A percentile compares a stretch with the other conserved stretches of the same genome.
Evolutionary conservation across 352 stramenopile species (phyloP).

Genomic region (Pilasporangium apinafurcum): DNA sequence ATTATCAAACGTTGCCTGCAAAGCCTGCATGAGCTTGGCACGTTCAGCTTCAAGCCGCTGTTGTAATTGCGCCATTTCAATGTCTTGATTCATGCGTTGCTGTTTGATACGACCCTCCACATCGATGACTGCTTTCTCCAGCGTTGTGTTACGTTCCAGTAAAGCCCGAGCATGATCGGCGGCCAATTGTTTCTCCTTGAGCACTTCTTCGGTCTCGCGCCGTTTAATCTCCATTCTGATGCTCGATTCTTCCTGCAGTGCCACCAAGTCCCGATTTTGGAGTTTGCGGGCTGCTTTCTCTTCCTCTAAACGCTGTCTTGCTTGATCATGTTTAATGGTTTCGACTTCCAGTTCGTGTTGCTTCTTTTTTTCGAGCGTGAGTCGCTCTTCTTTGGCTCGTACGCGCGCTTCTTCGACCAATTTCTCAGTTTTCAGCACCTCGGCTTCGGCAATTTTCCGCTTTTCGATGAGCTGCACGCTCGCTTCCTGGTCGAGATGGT

Average conservation of each 20-base stretch:
- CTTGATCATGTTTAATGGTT: constrained; percentile 38
- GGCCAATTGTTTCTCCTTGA: constrained; percentile 47
- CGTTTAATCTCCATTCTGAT: constrained; percentile 46
- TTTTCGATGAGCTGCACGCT: constrained; percentile 55
- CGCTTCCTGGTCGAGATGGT: constrained; percentile 56
- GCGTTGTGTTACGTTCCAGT: constrained; percentile 53
- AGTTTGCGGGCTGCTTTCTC: constrained; percentile 30
- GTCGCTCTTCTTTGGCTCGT: constrained; percentile 43
- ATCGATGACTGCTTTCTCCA: constrained; percentile 55
- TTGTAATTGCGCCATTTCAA: constrained; percentile 59
- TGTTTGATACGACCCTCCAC: constrained; percentile 61
- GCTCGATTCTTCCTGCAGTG: constrained; percentile 54
- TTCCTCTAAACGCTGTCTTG: constrained; percentile 32
- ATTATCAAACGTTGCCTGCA: constrained; percentile 68
- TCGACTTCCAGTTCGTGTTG: constrained; percentile 44
- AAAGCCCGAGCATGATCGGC: constrained; percentile 38
- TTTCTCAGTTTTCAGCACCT: constrained; percentile 21
- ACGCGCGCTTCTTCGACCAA: constrained; percentile 31
- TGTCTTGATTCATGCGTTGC: constrained; percentile 64
- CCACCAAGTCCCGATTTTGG: constrained; percentile 55
- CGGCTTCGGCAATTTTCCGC: constrained; percentile 44
- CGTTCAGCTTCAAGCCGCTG: constrained; percentile 57
- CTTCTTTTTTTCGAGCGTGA: constrained; percentile 35
- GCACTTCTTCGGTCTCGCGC: constrained; percentile 51
- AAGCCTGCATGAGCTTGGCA: constrained; percentile 52